These are phyloP conservation scores for Babesia caballi DNA, from an alignment of 169 alveolate species.

Conservation along the genomic window DNA sequence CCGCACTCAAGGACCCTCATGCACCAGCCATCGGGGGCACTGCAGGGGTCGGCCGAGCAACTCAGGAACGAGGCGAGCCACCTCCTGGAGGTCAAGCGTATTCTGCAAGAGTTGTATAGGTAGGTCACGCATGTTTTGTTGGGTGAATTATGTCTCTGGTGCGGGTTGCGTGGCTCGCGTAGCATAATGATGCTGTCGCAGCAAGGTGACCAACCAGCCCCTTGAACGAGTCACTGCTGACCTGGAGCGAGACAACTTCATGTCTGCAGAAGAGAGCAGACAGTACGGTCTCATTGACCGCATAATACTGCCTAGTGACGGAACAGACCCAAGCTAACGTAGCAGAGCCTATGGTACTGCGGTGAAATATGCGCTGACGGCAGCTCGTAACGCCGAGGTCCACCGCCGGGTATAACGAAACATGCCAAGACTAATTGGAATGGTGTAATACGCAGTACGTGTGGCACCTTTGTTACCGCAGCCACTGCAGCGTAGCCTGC, in stretches of 20 bases:
- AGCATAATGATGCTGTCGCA: neutral
- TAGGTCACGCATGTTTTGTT: no score
- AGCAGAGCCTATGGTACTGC: no score
- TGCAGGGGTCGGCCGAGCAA: conserved; percentile 67
- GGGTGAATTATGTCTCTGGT: neutral
- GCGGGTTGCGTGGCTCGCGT: neutral
- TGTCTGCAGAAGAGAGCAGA: conserved; percentile 80
- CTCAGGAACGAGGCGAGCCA: conserved; percentile 47
- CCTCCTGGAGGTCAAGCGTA: conserved; percentile 26
- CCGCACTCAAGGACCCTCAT: conserved; percentile 60
- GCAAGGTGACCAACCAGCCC: conserved; percentile 71
- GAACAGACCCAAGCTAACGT: no score
- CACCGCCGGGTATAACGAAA: no score
- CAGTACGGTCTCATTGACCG: conserved; percentile 80
- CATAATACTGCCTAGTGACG: conserved; percentile 33
- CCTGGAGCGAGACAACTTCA: conserved; percentile 79
- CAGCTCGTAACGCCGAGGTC: no score
- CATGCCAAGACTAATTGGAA: no score
- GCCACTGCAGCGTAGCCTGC: no score
- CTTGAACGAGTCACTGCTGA: conserved; percentile 66
- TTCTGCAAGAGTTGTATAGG: conserved; percentile 39
- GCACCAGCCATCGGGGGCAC: conserved; percentile 67
- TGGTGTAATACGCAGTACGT: no score
- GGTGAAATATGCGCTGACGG: no score
- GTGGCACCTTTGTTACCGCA: no score